Evolutionary conservation across 495 filamentous ascomycete species (phyloP).

Genomic region (Penicillium manginii): DNA sequence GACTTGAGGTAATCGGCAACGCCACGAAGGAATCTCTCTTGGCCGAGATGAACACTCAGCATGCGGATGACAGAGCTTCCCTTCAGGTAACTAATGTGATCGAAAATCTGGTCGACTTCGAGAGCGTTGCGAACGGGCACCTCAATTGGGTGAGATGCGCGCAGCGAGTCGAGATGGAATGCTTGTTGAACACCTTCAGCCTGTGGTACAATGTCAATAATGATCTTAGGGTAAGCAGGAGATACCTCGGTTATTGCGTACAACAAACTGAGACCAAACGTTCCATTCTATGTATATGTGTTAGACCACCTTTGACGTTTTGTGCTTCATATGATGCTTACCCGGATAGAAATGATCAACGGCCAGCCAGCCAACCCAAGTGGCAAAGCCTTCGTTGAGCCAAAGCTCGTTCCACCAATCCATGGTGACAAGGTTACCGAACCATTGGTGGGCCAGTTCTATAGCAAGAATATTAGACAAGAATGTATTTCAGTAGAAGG

Average conservation of each 20-base stretch:
- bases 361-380: constrained; percentile 96
- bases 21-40: constrained; percentile 83
- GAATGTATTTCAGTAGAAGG: background rate
- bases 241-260: constrained; percentile 64
- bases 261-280: constrained; percentile 92
- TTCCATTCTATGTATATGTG: constrained; percentile 69
- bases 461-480: constrained; percentile 13
- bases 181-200: constrained; percentile 91
- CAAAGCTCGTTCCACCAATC: constrained; percentile 94
- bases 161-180: constrained; percentile 83
- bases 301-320: constrained; percentile 9
- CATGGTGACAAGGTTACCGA: constrained; percentile 86
- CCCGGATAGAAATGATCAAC: constrained; percentile 86
- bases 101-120: constrained; percentile 96
- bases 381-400: constrained; percentile 97
- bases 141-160: constrained; percentile 92
- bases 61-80: constrained; percentile 95
- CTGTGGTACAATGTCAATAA: constrained; percentile 50
- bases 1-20: constrained; percentile 86
- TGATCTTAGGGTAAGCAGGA: constrained; percentile 10
- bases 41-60: constrained; percentile 84
- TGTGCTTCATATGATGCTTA: constrained; percentile 29
- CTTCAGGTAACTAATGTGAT: constrained; percentile 93
- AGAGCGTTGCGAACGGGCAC: constrained; percentile 87
- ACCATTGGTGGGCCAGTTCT: constrained; percentile 98